Evolutionary conservation across 2,329 filamentous ascomycete genomes (phyloP).

Genomic region (Pseudogymnoascus sp.): DNA sequence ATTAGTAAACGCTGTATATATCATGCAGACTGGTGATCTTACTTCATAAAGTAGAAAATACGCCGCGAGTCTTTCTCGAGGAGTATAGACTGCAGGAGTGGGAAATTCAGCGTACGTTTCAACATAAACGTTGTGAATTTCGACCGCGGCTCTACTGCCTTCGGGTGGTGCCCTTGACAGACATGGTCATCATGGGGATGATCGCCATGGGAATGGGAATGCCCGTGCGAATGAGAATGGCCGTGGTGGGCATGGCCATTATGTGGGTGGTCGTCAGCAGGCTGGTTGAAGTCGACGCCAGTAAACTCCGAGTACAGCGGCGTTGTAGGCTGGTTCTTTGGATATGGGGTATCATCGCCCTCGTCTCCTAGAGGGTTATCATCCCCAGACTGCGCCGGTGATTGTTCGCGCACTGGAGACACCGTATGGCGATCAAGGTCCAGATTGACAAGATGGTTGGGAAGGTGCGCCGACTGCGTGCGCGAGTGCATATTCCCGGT

Average conservation of each 20-base stretch:
- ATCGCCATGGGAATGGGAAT: slow-evolving; percentile 18
- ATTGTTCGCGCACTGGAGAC: neutral
- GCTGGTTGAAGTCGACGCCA: neutral
- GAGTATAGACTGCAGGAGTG: slow-evolving; percentile 76
- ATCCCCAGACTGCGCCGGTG: neutral
- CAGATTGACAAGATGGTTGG: neutral
- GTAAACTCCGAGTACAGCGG: slow-evolving; percentile 1
- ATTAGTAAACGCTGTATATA: slow-evolving; percentile 13
- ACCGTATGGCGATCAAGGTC: neutral
- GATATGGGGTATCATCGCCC: neutral
- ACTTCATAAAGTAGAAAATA: slow-evolving; percentile 94
- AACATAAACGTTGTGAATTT: slow-evolving; percentile 65
- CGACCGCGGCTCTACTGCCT: slow-evolving; percentile 43
- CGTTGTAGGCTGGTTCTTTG: neutral
- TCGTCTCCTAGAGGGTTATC: neutral
- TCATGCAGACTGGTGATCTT: slow-evolving; percentile 36
- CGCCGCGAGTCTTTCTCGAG: slow-evolving; percentile 86
- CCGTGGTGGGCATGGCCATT: slow-evolving; percentile 19
- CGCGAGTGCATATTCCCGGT: slow-evolving; percentile 3
- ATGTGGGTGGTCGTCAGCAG: slow-evolving; percentile 1
- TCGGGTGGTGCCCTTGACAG: neutral
- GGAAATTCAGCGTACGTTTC: slow-evolving; percentile 59
- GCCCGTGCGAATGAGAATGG: slow-evolving; percentile 20
- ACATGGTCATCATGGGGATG: slow-evolving; percentile 21
- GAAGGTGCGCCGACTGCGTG: slow-evolving; percentile 7